These are phyloP conservation scores for Eremochloa ophiuroides DNA, from an alignment of 176 grass and related monocot genomes.

Conservation along the genomic window DNA sequence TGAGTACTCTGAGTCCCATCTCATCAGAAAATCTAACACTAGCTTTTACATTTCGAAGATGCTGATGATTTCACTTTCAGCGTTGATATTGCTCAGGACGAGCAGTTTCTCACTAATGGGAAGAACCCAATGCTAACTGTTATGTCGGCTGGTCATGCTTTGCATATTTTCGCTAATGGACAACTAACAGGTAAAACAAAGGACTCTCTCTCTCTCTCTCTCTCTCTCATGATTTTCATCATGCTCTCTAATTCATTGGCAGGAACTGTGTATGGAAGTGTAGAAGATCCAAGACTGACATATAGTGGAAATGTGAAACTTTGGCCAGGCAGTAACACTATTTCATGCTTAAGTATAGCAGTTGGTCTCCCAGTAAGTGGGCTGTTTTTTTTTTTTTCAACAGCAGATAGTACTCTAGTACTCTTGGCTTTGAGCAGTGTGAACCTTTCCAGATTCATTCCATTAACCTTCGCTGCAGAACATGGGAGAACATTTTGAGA, in stretches of 20 bases:
- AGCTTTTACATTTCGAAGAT: background rate
- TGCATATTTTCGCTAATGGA: conserved; percentile 83
- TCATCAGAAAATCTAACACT: background rate
- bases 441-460: background rate
- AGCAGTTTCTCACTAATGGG: conserved; percentile 66
- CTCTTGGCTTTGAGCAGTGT: background rate
- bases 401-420: background rate
- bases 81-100: conserved; percentile 56
- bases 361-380: conserved; percentile 92
- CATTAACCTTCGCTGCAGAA: conserved; percentile 53
- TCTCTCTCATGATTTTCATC: background rate
- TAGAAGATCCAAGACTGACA: conserved; percentile 80
- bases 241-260: conserved; percentile 27
- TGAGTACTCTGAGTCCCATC: conserved; percentile 42
- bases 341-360: conserved; percentile 92
- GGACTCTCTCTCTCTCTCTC: background rate
- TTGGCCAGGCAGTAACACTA: conserved; percentile 75
- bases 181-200: conserved; percentile 55
- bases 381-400: background rate
- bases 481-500: conserved; percentile 96
- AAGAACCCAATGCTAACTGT: conserved; percentile 60
- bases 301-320: conserved; percentile 74
- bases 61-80: conserved; percentile 43
- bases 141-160: conserved; percentile 96
- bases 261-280: conserved; percentile 84